Evolutionary conservation across 768 basidiomycete genomes (phyloP).

Genomic region (Lenzites betulinus): DNA sequence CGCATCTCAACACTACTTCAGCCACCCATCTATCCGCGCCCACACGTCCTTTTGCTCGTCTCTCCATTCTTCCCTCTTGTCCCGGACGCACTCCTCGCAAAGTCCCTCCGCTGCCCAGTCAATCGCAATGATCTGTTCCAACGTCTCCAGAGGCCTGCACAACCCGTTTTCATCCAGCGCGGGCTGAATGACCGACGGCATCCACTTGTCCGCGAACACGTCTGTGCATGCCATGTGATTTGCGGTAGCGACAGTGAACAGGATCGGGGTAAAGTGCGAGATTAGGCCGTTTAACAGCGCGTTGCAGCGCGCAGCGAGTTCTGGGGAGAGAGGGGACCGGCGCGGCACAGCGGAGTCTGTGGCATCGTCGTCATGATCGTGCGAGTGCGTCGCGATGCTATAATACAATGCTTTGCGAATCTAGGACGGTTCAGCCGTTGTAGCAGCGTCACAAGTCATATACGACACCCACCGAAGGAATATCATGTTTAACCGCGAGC

Average conservation of each 20-base stretch:
- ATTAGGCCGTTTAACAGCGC: slow-evolving; percentile 45
- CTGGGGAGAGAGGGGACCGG: slow-evolving; percentile 22
- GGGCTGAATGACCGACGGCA: slow-evolving; percentile 66
- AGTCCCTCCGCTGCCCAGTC: slow-evolving; percentile 63
- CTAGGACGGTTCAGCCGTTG: slow-evolving; percentile 32
- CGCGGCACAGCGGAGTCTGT: slow-evolving; percentile 3
- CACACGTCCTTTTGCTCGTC: slow-evolving; percentile 61
- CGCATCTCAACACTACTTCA: slow-evolving; percentile 25
- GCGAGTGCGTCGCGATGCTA: slow-evolving; percentile 57
- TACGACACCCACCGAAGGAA: slow-evolving; percentile 48
- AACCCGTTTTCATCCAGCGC: slow-evolving; percentile 64
- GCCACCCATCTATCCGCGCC: slow-evolving; percentile 62
- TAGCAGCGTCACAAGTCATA: too few species aligned
- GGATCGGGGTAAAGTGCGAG: slow-evolving; percentile 66
- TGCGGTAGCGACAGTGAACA: slow-evolving; percentile 73
- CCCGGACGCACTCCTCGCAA: slow-evolving; percentile 56
- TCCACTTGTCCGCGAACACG: slow-evolving; percentile 71
- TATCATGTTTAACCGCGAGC: slow-evolving; percentile 49
- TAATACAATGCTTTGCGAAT: slow-evolving; percentile 67
- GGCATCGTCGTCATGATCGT: slow-evolving; percentile 42
- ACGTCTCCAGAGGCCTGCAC: slow-evolving; percentile 71
- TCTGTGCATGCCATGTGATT: slow-evolving; percentile 76
- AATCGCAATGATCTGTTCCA: slow-evolving; percentile 55
- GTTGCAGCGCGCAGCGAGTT: slow-evolving; percentile 32
- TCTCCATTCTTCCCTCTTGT: slow-evolving; percentile 68